phyloP scores from a whole-genome alignment of 805 yeast species.

The Nakazawaea pomicola region DNA sequence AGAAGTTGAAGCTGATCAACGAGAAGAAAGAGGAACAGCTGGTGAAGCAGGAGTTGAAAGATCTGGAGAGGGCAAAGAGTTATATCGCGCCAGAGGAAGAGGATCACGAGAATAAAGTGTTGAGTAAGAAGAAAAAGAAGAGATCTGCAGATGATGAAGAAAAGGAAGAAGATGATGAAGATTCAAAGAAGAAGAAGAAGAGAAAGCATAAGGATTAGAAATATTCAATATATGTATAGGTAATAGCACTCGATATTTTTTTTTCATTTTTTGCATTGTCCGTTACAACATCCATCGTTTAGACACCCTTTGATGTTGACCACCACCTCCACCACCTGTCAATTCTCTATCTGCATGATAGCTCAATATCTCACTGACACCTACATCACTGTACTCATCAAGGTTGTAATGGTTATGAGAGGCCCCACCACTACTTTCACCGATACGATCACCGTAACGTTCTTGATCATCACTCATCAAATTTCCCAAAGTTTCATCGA shows the following conservation, averaged over 20 bases:
- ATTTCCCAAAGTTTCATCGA: constrained; percentile 4
- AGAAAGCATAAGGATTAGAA: constrained; percentile 2
- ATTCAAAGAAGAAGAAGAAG: constrained; percentile 19
- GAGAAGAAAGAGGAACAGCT: constrained; percentile 79
- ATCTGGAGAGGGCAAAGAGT: constrained; percentile 68
- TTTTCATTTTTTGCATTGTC: too few species aligned
- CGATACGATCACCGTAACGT: constrained; percentile 1
- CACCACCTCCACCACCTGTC: too few species aligned
- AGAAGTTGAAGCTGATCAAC: constrained; percentile 61
- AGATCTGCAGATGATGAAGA: constrained; percentile 23
- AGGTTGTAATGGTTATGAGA: too few species aligned
- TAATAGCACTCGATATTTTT: too few species aligned
- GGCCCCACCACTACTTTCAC: too few species aligned
- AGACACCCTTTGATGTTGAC: background rate
- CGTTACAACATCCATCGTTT: constrained; percentile 2
- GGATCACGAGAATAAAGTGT: constrained; percentile 28
- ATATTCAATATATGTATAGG: background rate
- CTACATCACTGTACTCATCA: background rate
- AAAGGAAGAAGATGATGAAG: constrained; percentile 24
- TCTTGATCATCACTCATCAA: background rate
- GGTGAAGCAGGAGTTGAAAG: constrained; percentile 59
- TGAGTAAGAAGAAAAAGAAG: constrained; percentile 24
- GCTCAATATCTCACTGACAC: constrained; percentile 4
- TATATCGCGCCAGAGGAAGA: constrained; percentile 83
- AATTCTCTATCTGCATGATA: background rate